These are phyloP conservation scores for Cardiospermum halicacabum DNA, from an alignment of 345 rosid genomes.

Conservation along the genomic window DNA sequence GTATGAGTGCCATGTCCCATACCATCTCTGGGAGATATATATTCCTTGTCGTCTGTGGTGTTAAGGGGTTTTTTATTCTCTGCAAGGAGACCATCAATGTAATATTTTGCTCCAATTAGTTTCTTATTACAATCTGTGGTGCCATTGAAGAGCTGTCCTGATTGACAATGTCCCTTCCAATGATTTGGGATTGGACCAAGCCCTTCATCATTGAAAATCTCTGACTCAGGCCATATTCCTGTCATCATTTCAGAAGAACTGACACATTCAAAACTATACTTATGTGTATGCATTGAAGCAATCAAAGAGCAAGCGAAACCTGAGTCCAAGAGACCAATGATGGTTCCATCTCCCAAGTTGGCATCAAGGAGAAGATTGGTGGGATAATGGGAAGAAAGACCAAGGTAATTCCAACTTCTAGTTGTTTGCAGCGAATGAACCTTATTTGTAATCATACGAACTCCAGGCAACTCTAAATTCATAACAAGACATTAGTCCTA, in stretches of 20 bases:
- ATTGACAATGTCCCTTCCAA: conserved; percentile 48
- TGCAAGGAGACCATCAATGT: conserved; percentile 40
- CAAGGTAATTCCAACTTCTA: conserved; percentile 1
- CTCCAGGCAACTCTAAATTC: conserved; percentile 3
- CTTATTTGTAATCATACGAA: not conserved
- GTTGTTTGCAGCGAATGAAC: not conserved
- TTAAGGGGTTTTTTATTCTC: conserved; percentile 32
- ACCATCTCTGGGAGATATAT: conserved; percentile 42
- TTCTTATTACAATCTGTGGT: conserved; percentile 34
- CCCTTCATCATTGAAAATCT: conserved; percentile 35
- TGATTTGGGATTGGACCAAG: conserved; percentile 42
- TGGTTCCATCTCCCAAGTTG: conserved; percentile 27
- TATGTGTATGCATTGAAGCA: not conserved
- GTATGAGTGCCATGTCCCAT: conserved; percentile 55
- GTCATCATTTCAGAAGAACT: conserved; percentile 20
- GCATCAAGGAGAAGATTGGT: conserved; percentile 13
- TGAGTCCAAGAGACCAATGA: conserved; percentile 31
- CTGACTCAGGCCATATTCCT: conserved; percentile 35
- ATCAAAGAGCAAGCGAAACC: conserved; percentile 14
- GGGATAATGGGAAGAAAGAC: not conserved
- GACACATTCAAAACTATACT: not conserved
- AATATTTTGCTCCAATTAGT: conserved; percentile 52
- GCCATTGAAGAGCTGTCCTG: conserved; percentile 33
- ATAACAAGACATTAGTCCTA: too few relatives aligned
- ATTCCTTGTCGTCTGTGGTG: conserved; percentile 27